Conservation (phyloP, 139 green algal species). For the Chlamydomonas sphaeroides region DNA sequence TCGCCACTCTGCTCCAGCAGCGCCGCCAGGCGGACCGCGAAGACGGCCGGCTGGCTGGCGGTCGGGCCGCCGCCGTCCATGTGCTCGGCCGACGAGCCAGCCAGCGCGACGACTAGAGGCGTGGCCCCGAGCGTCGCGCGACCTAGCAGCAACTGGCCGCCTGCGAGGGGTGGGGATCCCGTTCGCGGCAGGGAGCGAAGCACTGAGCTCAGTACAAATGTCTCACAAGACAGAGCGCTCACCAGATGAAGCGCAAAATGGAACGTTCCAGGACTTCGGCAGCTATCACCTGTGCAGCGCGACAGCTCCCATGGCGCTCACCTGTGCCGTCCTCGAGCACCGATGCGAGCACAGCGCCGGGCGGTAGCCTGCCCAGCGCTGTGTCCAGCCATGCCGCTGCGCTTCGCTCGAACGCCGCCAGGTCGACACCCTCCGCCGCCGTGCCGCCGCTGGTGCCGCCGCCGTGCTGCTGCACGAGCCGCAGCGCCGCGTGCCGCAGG, state of each 20-base stretch:
- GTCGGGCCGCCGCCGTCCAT: neutral
- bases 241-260: too few relatives aligned
- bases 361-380: neutral
- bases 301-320: neutral
- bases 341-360: neutral
- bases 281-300: too few relatives aligned
- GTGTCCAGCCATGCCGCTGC: neutral
- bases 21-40: constrained; percentile 49
- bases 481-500: neutral
- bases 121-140: neutral
- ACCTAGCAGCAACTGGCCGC: constrained; percentile 36
- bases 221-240: too few relatives aligned
- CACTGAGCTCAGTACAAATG: too few relatives aligned
- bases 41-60: neutral
- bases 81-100: neutral
- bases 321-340: neutral
- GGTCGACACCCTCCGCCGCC: neutral
- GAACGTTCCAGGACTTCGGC: too few relatives aligned
- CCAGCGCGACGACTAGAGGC: constrained; percentile 52
- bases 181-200: too few relatives aligned
- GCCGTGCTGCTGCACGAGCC: constrained; percentile 6
- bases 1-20: constrained; percentile 65
- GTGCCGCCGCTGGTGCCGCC: neutral
- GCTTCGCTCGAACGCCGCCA: neutral
- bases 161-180: neutral